Evolutionary conservation across 108 stramenopile genomes (phyloP).

Genomic region (Cyclotella distinguenda): DNA sequence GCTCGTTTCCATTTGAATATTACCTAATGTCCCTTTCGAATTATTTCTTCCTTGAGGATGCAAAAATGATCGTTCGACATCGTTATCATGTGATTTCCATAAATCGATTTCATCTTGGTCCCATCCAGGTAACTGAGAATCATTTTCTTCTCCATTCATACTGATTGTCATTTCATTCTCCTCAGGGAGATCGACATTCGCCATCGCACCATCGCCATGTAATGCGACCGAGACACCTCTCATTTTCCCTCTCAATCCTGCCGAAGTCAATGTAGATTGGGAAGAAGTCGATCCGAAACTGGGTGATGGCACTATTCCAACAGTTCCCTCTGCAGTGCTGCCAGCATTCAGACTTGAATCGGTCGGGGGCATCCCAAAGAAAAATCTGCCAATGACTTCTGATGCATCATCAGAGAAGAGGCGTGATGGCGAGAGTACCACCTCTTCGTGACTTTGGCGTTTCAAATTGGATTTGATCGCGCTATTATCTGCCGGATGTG

Average conservation of each 20-base stretch:
- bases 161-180: neutral
- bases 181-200: neutral
- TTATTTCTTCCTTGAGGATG: neutral
- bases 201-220: neutral
- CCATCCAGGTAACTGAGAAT: slow-evolving; percentile 22
- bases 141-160: neutral
- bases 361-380: slow-evolving; percentile 25
- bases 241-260: neutral
- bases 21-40: too few species aligned
- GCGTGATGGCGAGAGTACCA: slow-evolving; percentile 1
- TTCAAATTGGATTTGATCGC: neutral
- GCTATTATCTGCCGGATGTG: neutral
- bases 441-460: slow-evolving; percentile 1
- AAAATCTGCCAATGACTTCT: slow-evolving; percentile 38
- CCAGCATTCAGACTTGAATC: neutral
- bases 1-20: too few species aligned
- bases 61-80: neutral
- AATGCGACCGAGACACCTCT: neutral
- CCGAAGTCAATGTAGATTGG: slow-evolving; percentile 17
- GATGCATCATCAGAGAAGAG: slow-evolving; percentile 42
- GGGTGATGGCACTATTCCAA: neutral
- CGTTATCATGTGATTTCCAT: slow-evolving; percentile 14
- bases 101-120: slow-evolving; percentile 55
- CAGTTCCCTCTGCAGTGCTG: neutral
- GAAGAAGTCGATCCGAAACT: slow-evolving; percentile 31